Percentiles rank a stretch among this genome's conserved stretches.
These are phyloP conservation scores for Apiospora rasikravindrae DNA, from an alignment of 2,329 filamentous ascomycete species.

Conservation along the genomic window DNA sequence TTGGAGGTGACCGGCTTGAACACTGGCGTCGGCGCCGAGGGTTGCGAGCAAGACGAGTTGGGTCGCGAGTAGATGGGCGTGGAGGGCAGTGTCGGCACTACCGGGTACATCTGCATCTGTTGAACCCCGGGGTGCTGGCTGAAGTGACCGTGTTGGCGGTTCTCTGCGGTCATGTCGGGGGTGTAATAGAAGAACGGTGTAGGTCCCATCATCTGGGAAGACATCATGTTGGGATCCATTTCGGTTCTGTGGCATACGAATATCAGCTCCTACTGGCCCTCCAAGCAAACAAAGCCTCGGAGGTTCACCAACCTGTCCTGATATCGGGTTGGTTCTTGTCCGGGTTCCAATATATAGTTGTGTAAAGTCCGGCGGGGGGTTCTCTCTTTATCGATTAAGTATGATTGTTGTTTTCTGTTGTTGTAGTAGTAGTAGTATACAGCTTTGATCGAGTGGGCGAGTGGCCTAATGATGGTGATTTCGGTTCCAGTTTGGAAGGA, in stretches of 20 bases:
- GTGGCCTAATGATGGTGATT: constrained; percentile 43
- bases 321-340: constrained; percentile 22
- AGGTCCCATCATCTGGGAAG: constrained; percentile 67
- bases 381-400: constrained; percentile 38
- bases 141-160: constrained; percentile 78
- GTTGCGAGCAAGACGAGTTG: constrained; percentile 68
- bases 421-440: constrained; percentile 32
- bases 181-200: constrained; percentile 91
- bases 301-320: constrained; percentile 19
- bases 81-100: constrained; percentile 63
- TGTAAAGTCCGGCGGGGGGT: constrained; percentile 20
- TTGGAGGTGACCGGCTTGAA: constrained; percentile 64
- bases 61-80: constrained; percentile 70
- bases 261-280: constrained; percentile 22
- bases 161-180: constrained; percentile 75
- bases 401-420: constrained; percentile 37
- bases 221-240: constrained; percentile 70
- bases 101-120: constrained; percentile 58
- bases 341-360: constrained; percentile 1
- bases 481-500: constrained; percentile 41
- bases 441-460: constrained; percentile 35
- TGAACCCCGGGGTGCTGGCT: constrained; percentile 61
- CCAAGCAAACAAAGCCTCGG: constrained; percentile 27
- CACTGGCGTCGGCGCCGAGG: constrained; percentile 56
- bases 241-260: constrained; percentile 34